phyloP scores from a whole-genome alignment of 306 rosid species.

The Gillenia trifoliata region DNA sequence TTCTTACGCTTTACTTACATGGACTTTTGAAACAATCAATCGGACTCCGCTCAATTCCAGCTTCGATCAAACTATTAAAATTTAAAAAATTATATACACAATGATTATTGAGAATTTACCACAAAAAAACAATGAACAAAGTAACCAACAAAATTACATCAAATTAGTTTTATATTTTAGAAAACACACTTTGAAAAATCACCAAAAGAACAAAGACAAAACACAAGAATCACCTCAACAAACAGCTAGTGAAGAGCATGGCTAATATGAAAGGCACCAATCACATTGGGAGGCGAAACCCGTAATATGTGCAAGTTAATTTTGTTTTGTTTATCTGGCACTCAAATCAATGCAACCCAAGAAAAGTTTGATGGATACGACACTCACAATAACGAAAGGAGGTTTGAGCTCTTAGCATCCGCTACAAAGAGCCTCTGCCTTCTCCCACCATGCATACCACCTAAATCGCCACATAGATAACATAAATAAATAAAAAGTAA shows the following conservation, averaged over 20 bases:
- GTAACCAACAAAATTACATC: constrained; percentile 19
- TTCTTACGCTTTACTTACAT: too few relatives aligned
- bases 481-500: constrained; percentile 1
- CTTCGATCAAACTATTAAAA: too few relatives aligned
- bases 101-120: too few relatives aligned
- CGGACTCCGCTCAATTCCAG: too few relatives aligned
- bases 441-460: constrained; percentile 99
- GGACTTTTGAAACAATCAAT: too few relatives aligned
- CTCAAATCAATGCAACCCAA: not conserved
- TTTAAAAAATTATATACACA: too few relatives aligned
- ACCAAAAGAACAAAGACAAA: constrained; percentile 6
- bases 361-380: constrained; percentile 1
- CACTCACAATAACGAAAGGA: constrained; percentile 80
- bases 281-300: constrained; percentile 96
- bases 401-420: constrained; percentile 80
- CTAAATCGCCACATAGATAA: constrained; percentile 34
- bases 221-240: constrained; percentile 54
- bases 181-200: not conserved
- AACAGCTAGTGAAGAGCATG: constrained; percentile 95
- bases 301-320: constrained; percentile 25
- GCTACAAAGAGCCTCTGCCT: constrained; percentile 68
- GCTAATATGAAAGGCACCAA: constrained; percentile 95
- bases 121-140: too few relatives aligned
- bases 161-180: not conserved
- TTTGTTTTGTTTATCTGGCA: too few relatives aligned